phyloP scores from a whole-genome alignment of 352 stramenopile species.

The Globisporangium camurandrum region DNA sequence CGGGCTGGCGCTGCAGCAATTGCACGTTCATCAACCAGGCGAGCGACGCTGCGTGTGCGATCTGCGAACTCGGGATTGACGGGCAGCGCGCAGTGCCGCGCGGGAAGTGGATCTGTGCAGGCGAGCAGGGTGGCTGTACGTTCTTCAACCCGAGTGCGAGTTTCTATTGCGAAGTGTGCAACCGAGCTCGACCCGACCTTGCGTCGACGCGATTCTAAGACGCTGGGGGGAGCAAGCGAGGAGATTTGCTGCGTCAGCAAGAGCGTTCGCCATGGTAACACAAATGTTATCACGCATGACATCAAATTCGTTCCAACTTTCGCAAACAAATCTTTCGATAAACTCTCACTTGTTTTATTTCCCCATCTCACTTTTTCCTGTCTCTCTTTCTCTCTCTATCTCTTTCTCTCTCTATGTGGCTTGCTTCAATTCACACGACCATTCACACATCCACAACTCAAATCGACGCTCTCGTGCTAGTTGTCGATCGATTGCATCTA shows the following conservation, averaged over 20 bases:
- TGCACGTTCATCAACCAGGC: slow-evolving; percentile 85
- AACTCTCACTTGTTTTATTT: too few relatives aligned
- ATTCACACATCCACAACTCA: too few relatives aligned
- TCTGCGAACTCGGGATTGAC: slow-evolving; percentile 78
- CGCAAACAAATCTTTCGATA: not conserved
- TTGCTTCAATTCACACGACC: too few relatives aligned
- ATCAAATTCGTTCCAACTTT: not conserved
- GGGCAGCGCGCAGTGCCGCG: slow-evolving; percentile 70
- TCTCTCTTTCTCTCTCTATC: too few relatives aligned
- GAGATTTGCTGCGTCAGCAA: too few relatives aligned
- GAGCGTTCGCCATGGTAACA: too few relatives aligned
- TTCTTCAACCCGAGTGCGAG: slow-evolving; percentile 78
- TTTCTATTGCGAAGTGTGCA: slow-evolving; percentile 89
- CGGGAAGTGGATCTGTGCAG: slow-evolving; percentile 81
- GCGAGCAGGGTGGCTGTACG: slow-evolving; percentile 79
- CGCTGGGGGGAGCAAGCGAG: too few relatives aligned
- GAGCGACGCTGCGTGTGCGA: slow-evolving; percentile 59
- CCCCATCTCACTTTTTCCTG: too few relatives aligned
- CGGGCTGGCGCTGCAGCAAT: slow-evolving; percentile 74
- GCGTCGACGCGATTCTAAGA: slow-evolving; percentile 65
- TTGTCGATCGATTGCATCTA: too few relatives aligned
- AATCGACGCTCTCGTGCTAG: too few relatives aligned
- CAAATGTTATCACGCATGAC: too few relatives aligned
- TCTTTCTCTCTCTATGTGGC: too few relatives aligned
- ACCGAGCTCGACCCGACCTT: slow-evolving; percentile 72